These are phyloP conservation scores for Paramecium bursaria DNA, from an alignment of 73 alveolate species.

Conservation along the genomic window DNA sequence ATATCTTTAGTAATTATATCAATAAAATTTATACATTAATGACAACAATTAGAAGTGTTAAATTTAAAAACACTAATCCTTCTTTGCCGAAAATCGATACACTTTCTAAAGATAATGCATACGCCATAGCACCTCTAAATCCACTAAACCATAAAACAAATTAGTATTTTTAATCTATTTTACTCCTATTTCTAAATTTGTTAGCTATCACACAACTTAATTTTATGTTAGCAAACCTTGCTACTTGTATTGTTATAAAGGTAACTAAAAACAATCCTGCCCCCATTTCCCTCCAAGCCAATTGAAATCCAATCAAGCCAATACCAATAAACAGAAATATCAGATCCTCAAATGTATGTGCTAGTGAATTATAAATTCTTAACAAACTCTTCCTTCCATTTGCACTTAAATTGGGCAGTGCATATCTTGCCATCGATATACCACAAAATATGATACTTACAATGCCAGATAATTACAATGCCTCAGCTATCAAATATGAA, in stretches of 20 bases:
- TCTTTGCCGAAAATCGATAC: slow-evolving; percentile 49
- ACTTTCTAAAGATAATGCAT: slow-evolving; percentile 84
- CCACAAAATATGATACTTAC: slow-evolving; percentile 88
- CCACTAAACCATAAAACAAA: slow-evolving; percentile 83
- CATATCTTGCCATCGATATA: slow-evolving; percentile 82
- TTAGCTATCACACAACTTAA: slow-evolving; percentile 70
- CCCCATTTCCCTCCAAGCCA: slow-evolving; percentile 71
- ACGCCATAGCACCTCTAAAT: slow-evolving; percentile 92
- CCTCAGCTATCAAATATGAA: slow-evolving; percentile 85
- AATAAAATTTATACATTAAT: slow-evolving; percentile 49
- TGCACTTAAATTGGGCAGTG: slow-evolving; percentile 77
- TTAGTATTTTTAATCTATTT: slow-evolving; percentile 52
- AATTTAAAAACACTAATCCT: slow-evolving; percentile 72
- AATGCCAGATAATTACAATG: slow-evolving; percentile 80
- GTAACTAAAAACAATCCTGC: slow-evolving; percentile 64
- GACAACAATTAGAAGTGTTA: slow-evolving; percentile 71
- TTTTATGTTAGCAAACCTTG: slow-evolving; percentile 74
- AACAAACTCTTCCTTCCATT: slow-evolving; percentile 69
- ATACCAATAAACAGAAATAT: slow-evolving; percentile 86
- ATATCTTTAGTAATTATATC: no score
- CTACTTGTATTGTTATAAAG: slow-evolving; percentile 68
- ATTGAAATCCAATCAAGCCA: slow-evolving; percentile 79
- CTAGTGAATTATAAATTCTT: slow-evolving; percentile 73
- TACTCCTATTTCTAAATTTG: slow-evolving; percentile 50
- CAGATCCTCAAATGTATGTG: slow-evolving; percentile 79